Conservation (phyloP, 139 green algal genomes). For the Haematococcus lacustris region DNA sequence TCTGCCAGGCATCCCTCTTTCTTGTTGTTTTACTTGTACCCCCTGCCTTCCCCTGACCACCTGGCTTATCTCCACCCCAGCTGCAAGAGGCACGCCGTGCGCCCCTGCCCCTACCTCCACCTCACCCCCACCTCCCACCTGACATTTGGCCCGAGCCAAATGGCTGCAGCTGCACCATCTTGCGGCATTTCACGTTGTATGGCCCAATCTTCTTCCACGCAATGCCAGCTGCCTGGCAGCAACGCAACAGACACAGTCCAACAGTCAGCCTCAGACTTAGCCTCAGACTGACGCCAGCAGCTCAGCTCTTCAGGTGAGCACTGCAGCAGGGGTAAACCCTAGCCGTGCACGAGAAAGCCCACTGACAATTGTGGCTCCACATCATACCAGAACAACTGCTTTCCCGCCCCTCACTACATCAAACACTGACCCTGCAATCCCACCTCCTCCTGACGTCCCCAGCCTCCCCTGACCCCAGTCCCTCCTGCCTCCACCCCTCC, state of each 20-base stretch:
- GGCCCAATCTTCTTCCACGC: slow-evolving; percentile 89
- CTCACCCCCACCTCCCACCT: too few relatives aligned
- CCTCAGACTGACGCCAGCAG: not conserved
- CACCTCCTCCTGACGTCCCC: too few relatives aligned
- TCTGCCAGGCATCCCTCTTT: too few relatives aligned
- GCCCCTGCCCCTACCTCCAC: too few relatives aligned
- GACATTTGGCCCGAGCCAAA: slow-evolving; percentile 10
- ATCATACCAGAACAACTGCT: not conserved
- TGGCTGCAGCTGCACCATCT: slow-evolving; percentile 16
- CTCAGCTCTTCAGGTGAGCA: not conserved
- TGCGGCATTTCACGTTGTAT: slow-evolving; percentile 92
- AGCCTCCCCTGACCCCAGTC: too few relatives aligned
- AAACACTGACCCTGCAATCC: too few relatives aligned
- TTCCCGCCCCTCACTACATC: not conserved
- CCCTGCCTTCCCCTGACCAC: too few relatives aligned
- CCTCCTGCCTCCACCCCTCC: too few relatives aligned
- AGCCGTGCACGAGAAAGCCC: not conserved
- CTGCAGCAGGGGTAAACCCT: too few relatives aligned
- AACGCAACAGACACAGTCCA: not conserved
- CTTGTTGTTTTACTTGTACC: too few relatives aligned
- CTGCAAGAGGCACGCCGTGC: too few relatives aligned
- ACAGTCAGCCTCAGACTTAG: not conserved
- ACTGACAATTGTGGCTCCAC: not conserved
- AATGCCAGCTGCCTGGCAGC: slow-evolving; percentile 25
- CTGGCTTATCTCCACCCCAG: too few relatives aligned